Conservation (phyloP, 2,329 filamentous ascomycete genomes). For the Colletotrichum aenigma region DNA sequence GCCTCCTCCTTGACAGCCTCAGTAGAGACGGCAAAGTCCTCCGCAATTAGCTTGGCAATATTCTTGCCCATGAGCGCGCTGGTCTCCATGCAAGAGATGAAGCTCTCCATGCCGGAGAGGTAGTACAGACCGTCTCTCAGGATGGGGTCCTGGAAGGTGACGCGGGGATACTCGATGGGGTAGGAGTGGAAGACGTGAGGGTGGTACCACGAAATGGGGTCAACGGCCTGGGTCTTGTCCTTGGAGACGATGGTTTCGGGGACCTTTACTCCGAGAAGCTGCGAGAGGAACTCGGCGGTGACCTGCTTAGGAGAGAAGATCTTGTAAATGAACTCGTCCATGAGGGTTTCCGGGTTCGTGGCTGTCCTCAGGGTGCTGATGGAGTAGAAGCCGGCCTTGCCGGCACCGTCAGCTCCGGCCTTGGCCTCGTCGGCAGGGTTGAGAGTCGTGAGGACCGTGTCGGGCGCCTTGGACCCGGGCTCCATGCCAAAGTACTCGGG, state of each 20-base stretch:
- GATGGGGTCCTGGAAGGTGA: slow-evolving; percentile 83
- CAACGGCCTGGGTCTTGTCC: slow-evolving; percentile 34
- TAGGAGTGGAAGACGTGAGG: slow-evolving; percentile 84
- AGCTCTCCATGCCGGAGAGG: slow-evolving; percentile 82
- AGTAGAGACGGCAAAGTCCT: slow-evolving; percentile 51
- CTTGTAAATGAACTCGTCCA: slow-evolving; percentile 66
- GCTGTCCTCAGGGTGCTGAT: slow-evolving; percentile 74
- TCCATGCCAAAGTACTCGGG: slow-evolving; percentile 74
- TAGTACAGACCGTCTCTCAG: slow-evolving; percentile 73
- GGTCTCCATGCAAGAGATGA: slow-evolving; percentile 98
- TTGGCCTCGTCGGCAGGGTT: slow-evolving; percentile 58
- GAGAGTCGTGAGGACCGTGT: slow-evolving; percentile 83
- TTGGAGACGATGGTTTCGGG: slow-evolving; percentile 41
- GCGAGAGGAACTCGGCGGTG: slow-evolving; percentile 56
- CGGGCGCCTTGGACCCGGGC: slow-evolving; percentile 64
- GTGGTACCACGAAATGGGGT: slow-evolving; percentile 75
- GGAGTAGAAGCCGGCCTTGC: slow-evolving; percentile 82
- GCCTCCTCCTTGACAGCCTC: slow-evolving; percentile 1
- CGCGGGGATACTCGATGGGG: slow-evolving; percentile 81
- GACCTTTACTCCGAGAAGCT: slow-evolving; percentile 53
- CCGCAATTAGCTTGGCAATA: slow-evolving; percentile 72
- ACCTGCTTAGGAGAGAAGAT: slow-evolving; percentile 64
- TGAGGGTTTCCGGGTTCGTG: slow-evolving; percentile 61
- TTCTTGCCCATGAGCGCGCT: slow-evolving; percentile 91
- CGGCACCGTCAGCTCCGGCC: slow-evolving; percentile 63